Evolutionary conservation across 208 protist genomes (phyloP).

Genomic region (Balamuthia mandrillaris): DNA sequence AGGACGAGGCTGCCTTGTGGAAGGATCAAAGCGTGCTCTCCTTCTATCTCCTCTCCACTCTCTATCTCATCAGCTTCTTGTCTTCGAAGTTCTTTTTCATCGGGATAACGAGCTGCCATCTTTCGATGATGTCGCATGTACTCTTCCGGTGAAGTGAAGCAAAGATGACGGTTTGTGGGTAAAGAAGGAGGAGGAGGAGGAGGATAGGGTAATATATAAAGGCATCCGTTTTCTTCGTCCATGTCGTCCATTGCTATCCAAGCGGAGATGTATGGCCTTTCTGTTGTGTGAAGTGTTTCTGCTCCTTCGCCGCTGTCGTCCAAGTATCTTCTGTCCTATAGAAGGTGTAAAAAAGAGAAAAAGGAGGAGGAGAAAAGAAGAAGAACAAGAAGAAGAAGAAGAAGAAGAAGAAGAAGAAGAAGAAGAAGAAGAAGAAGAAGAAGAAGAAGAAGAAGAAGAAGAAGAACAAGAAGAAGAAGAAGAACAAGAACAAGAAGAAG

Average conservation of each 20-base stretch:
- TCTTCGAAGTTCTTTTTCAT: too few relatives aligned
- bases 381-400: not conserved
- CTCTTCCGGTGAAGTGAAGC: too few relatives aligned
- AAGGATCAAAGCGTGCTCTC: not conserved
- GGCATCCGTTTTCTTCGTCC: conserved; percentile 34
- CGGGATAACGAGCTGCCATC: not conserved
- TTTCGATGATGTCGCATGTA: not conserved
- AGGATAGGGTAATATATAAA: conserved; percentile 33
- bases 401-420: not conserved
- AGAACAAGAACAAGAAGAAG: not conserved
- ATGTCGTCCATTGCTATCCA: conserved; percentile 37
- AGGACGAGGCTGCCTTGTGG: not conserved
- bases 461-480: not conserved
- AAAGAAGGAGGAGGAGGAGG: too few relatives aligned
- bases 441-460: not conserved
- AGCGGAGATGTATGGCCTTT: conserved; percentile 29
- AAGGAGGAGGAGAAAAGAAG: too few relatives aligned
- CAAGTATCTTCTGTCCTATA: conserved; percentile 33
- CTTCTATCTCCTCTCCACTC: not conserved
- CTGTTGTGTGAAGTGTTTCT: too few relatives aligned
- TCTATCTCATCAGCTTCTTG: too few relatives aligned
- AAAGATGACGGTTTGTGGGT: too few relatives aligned
- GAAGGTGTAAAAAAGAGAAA: not conserved
- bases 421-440: not conserved
- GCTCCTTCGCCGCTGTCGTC: not conserved